Evolutionary conservation across 352 stramenopile genomes (phyloP), one percentile per base, ranked within the genome.

Genomic region (Globisporangium alternatum): DNA sequence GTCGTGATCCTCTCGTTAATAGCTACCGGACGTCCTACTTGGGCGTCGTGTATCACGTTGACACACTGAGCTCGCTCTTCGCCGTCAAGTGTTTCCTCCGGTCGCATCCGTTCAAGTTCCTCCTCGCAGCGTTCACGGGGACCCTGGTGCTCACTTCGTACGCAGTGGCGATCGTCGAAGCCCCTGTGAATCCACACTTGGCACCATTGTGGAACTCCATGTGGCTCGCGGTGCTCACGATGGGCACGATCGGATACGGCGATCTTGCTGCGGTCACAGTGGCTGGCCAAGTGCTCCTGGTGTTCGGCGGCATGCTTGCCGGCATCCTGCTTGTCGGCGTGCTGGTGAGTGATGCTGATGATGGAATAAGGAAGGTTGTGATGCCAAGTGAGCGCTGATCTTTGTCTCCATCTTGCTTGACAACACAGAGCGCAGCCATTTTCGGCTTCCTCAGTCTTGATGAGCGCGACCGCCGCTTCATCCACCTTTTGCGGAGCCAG

Each of bases 21-120:
- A 93, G 84, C 71, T 91, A 89, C 64, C 84, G 76, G 35, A 91
- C 83, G 2, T 88, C 84, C 3, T 93, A 91, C 59, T 61, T 93
- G 35, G 84, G 84, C 2, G 72, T 80, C 5, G 70, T 93, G 43
- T 81, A 93, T 55, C 80, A 88, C 57, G 82, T 93, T 39, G 77
- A 93, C 67, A 90, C 84, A 5, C 75, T 89, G 59, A 89, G 78
- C 52, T 85, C 82, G 10, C 68, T 93, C n/a, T 93, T 93, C 43
- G 81, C 82, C 6, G 79, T 90, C 73, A 93, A 93, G 70, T 93
- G 83, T 64, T 85, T 91, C 56, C 67, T 93, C 4, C 82, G 79
- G 7, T 72, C 84, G 2, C 73, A 89, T 59, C 84, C 82, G 22
- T 91, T 93, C 56, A 76, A 75, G 39, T 72, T 91, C 21, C 65